These are phyloP conservation scores for Neocatenulostroma microsporum DNA, from an alignment of 2,329 filamentous ascomycete species.

Conservation along the genomic window DNA sequence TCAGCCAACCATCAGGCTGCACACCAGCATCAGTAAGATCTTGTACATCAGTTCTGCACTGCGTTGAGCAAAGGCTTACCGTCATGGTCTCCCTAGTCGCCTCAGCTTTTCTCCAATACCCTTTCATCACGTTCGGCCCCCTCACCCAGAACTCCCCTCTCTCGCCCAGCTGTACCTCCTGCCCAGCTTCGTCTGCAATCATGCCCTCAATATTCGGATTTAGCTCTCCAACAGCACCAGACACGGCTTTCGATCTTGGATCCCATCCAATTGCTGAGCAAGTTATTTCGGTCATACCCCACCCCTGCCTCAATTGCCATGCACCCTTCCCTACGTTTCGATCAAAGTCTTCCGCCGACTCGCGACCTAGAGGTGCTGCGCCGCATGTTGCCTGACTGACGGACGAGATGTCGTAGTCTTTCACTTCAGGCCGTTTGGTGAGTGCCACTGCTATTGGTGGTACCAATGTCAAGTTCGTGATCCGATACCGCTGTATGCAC, in stretches of 20 bases:
- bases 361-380: slow-evolving; percentile 54
- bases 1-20: slow-evolving; percentile 55
- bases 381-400: slow-evolving; percentile 55
- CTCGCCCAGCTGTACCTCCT: slow-evolving; percentile 43
- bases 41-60: too few species aligned
- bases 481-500: slow-evolving; percentile 58
- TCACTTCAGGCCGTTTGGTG: slow-evolving; percentile 60
- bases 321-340: slow-evolving; percentile 44
- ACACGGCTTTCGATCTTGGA: slow-evolving; percentile 38
- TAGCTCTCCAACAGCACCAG: slow-evolving; percentile 56
- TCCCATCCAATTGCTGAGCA: slow-evolving; percentile 63
- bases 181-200: slow-evolving; percentile 55
- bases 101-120: slow-evolving; percentile 65
- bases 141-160: slow-evolving; percentile 66
- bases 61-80: too few species aligned
- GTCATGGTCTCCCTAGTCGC: slow-evolving; percentile 53
- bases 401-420: slow-evolving; percentile 60
- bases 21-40: background rate
- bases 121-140: slow-evolving; percentile 64
- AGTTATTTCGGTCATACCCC: slow-evolving; percentile 81
- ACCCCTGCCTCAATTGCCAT: slow-evolving; percentile 57
- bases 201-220: slow-evolving; percentile 62
- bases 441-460: slow-evolving; percentile 69
- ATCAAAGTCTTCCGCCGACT: slow-evolving; percentile 46
- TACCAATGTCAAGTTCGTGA: slow-evolving; percentile 60